Evolutionary conservation across 2,329 filamentous ascomycete genomes (phyloP), one percentile per base, ranked within the genome.

Genomic region (Pseudocercospora crystallina): DNA sequence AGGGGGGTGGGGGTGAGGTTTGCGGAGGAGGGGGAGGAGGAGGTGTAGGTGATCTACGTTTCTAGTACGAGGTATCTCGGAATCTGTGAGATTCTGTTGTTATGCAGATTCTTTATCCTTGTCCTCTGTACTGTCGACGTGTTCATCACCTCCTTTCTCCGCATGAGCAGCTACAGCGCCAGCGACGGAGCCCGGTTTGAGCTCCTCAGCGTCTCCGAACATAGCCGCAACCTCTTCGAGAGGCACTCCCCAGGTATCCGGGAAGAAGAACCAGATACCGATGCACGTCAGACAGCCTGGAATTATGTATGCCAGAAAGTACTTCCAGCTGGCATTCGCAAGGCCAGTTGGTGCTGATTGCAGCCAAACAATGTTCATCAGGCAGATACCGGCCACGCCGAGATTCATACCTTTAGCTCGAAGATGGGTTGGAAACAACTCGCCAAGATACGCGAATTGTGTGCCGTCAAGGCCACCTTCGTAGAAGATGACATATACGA

Each of bases 361-460:
- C 8, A 61, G 47, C 57, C 57, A 60, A 35, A 61, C 49, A 35
- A 61, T 61, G 15, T 60, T 61, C 59, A 61, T 60, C 30, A 61
- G 41, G 4, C 46, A 53, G 14, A 60, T 60, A 51, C 55, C 58
- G 5, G 59, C 54, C 13, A 61, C 55, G 10, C 59, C 59, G 3
- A 55, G 32, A 1, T 44, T 53, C 51, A 61, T 61, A 8, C 56
- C 58, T 20, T 57, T 66, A 51, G 43, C 63, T 43, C 20, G 56
- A 42, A 53, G 58, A 58, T 61, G 47, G 31, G 49, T 50, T 1
- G 54, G 53, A 44, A 51, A 60, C 34, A 58, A 48, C 30, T 60
- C 57, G 10, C 42, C 40, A 13, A 60, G 47, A 44, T 60, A 60
- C 14, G 51, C 53, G 48, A 60, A 60, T 36, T 60, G 57, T 50